Evolutionary conservation across 768 basidiomycete species (phyloP).

Genomic region (Gautieria morchelliformis): DNA sequence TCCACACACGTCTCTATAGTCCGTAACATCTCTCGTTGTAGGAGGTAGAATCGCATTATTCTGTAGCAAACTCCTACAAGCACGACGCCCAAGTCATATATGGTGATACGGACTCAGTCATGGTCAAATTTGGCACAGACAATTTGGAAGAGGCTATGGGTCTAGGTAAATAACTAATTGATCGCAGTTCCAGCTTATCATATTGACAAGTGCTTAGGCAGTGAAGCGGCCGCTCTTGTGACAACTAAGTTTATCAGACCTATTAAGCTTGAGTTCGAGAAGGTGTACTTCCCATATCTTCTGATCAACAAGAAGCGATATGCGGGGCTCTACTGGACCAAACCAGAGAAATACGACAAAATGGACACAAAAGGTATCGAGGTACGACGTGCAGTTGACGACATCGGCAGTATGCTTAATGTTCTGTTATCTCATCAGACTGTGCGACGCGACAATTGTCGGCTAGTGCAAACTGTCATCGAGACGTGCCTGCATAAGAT

Average conservation of each 20-base stretch:
- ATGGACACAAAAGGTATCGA: slow-evolving; percentile 99
- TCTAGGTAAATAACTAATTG: slow-evolving; percentile 47
- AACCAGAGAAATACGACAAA: slow-evolving; percentile 91
- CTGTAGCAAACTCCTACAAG: slow-evolving; percentile 69
- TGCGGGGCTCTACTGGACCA: slow-evolving; percentile 97
- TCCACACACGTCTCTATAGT: not conserved
- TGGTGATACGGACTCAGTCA: slow-evolving; percentile 98
- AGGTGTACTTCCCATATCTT: slow-evolving; percentile 96
- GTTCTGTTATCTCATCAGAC: slow-evolving; percentile 46
- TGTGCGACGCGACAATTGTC: slow-evolving; percentile 95
- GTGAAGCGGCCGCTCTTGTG: slow-evolving; percentile 87
- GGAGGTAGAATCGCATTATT: slow-evolving; percentile 89
- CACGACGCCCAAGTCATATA: slow-evolving; percentile 94
- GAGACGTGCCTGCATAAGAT: slow-evolving; percentile 97
- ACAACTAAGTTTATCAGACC: slow-evolving; percentile 87
- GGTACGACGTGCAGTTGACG: slow-evolving; percentile 34
- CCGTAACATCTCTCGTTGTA: slow-evolving; percentile 17
- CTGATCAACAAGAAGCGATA: slow-evolving; percentile 99
- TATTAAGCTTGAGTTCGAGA: slow-evolving; percentile 98
- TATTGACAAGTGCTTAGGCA: slow-evolving; percentile 39
- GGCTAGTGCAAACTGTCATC: slow-evolving; percentile 96
- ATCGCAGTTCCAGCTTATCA: not conserved
- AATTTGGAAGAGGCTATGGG: slow-evolving; percentile 85
- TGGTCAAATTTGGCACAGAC: slow-evolving; percentile 91
- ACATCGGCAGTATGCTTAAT: slow-evolving; percentile 1